A percentile compares a stretch with the other conserved stretches of the same genome.
These are phyloP conservation scores for Cryptococcus sp. DNA, from an alignment of 1,284 basidiomycete species.

Conservation along the genomic window DNA sequence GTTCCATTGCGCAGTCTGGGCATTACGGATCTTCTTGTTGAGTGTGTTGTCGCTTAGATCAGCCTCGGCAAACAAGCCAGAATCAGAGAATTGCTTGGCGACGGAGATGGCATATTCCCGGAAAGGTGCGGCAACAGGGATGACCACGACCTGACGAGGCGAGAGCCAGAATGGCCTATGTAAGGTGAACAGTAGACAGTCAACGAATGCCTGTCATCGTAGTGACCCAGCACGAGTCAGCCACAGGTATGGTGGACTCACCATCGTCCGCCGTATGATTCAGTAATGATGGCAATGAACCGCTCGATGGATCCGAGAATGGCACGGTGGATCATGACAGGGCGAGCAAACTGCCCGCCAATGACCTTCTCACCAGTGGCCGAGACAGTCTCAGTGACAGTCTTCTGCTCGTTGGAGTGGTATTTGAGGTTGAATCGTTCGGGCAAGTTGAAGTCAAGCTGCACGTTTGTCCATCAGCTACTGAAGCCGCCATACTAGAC, in stretches of 20 bases:
- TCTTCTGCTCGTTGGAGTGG: conserved; percentile 64
- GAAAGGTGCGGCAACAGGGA: conserved; percentile 83
- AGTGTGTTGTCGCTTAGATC: conserved; percentile 92
- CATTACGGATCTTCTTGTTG: conserved; percentile 94
- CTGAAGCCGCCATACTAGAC: background rate
- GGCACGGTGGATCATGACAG: conserved; percentile 98
- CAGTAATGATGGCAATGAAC: conserved; percentile 96
- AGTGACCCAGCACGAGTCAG: background rate
- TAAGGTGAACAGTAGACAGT: background rate
- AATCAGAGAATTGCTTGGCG: conserved; percentile 65
- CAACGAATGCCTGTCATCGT: too few species aligned
- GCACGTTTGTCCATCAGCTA: conserved; percentile 38
- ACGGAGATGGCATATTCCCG: conserved; percentile 88
- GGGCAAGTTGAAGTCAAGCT: conserved; percentile 99
- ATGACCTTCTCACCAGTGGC: background rate
- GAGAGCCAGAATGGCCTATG: conserved; percentile 94
- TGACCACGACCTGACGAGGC: conserved; percentile 89
- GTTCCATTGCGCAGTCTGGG: conserved; percentile 92
- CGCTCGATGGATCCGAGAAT: conserved; percentile 93
- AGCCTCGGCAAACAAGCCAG: conserved; percentile 85
- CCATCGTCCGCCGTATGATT: conserved; percentile 98
- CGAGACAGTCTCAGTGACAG: conserved; percentile 52
- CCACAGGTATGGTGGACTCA: conserved; percentile 46
- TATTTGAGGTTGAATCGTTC: conserved; percentile 95
- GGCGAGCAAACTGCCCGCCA: conserved; percentile 64